Conservation (phyloP, 371 early-diverging fungal species). For the Syncephalastrum sp. region DNA sequence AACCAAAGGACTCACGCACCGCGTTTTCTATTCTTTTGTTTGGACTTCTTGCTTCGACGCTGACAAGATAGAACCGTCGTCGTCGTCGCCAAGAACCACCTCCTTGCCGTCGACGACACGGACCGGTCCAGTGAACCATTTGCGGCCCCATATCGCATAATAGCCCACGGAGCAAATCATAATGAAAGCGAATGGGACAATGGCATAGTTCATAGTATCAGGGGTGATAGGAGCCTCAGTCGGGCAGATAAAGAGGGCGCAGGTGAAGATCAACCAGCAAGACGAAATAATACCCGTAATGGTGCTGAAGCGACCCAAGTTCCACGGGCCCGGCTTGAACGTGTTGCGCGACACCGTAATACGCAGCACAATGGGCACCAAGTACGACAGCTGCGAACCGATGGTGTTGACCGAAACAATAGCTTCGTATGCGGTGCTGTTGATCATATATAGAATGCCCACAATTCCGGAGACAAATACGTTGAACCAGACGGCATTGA, state of each 20-base stretch:
- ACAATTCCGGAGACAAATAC: conserved; percentile 35
- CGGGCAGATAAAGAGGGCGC: conserved; percentile 61
- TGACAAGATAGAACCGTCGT: conserved; percentile 2
- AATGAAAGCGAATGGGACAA: conserved; percentile 36
- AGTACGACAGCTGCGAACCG: conserved; percentile 70
- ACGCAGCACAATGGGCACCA: conserved; percentile 64
- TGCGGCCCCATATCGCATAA: conserved; percentile 46
- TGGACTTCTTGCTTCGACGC: no score
- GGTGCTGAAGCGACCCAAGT: conserved; percentile 53
- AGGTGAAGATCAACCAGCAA: conserved; percentile 60
- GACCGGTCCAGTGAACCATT: conserved; percentile 54
- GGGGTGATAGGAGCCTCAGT: conserved; percentile 57
- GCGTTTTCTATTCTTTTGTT: no score
- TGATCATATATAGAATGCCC: conserved; percentile 49
- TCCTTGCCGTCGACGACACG: conserved; percentile 42
- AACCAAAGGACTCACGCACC: no score
- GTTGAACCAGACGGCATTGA: conserved; percentile 49
- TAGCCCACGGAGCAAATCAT: conserved; percentile 33
- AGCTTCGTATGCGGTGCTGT: conserved; percentile 58
- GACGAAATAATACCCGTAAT: conserved; percentile 47
- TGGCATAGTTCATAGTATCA: conserved; percentile 49
- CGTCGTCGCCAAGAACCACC: conserved; percentile 44
- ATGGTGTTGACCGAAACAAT: conserved; percentile 74
- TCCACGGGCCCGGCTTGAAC: conserved; percentile 60
- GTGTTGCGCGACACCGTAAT: conserved; percentile 53